Base-by-base conservation (phyloP, 495 filamentous ascomycete species). In the Astrothelium subdiscretum region DNA sequence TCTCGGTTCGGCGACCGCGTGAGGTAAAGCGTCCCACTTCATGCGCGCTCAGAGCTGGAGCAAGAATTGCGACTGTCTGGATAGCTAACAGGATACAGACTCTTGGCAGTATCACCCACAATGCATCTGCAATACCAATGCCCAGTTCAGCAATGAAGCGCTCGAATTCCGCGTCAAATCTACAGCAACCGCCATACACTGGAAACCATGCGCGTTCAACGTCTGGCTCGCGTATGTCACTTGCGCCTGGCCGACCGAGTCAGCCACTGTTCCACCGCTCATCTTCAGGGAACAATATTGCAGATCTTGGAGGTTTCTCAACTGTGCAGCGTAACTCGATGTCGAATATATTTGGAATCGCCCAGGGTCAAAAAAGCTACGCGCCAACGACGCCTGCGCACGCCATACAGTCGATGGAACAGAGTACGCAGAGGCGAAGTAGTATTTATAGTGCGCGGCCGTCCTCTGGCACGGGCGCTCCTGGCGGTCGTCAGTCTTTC, bases 91-190 rank as follows among this genome's bases (percentile, higher is more conserved):
- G 4, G 35, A 27, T 64, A 43, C 72, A 94, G 89, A 92, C 90
- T 31, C 82, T 95, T 44, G 90, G 85, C 65, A 81, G 83, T 67
- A 80, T 92, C 69, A 88, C 85, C 70, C 82, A 84, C 73, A 92
- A 87, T 64, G 60, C 61, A 69, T 85, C 87, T 42, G 78, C 83
- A n/a, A 87, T 96, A 60, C 91, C 92, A 4, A 88, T 91, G 73
- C 91, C 91, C 4, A 78, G 87, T n/a, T 97, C 94, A n/a, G 89
- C 94, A 27, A 81, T 97, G 78, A 97, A 97, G 75, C 89, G 94
- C 71, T 89, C 90, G 8, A 95, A 84, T 67, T 92, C 90, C n/a
- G 86, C 86, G 54, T 84, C 85, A 59, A 83, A 81, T 65, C 76
- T 81, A 66, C 82, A 85, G 69, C 85, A 85, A 69, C 76, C 80